A percentile compares a stretch with the other conserved stretches of the same genome.
Conservation (phyloP, 176 grass and related monocot species). For the Carex myosuroides region DNA sequence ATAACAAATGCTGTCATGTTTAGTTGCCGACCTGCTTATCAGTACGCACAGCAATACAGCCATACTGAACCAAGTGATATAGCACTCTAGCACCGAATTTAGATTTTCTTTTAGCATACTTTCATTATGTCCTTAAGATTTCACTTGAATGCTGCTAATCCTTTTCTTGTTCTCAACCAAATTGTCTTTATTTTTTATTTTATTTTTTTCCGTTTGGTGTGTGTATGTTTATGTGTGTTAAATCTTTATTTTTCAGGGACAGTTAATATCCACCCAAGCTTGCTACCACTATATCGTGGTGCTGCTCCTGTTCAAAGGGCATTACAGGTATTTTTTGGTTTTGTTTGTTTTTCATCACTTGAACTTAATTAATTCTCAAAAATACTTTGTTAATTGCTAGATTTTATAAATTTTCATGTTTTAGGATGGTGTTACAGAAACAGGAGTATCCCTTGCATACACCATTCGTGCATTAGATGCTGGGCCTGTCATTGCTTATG, state of each 20-base stretch:
- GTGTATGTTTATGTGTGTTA: not conserved
- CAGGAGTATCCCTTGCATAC: conserved; percentile 96
- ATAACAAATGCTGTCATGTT: not conserved
- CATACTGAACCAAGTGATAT: not conserved
- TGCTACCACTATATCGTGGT: conserved; percentile 84
- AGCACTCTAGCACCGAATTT: not conserved
- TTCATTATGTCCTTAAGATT: not conserved
- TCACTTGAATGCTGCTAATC: not conserved
- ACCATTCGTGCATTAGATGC: conserved; percentile 80
- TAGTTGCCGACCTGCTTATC: not conserved
- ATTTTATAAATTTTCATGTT: conserved; percentile 24
- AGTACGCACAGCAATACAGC: not conserved
- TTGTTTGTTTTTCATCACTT: not conserved
- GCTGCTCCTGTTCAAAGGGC: conserved; percentile 98
- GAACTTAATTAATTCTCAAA: conserved; percentile 3
- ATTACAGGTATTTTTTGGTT: conserved; percentile 50
- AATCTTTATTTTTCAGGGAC: conserved; percentile 46
- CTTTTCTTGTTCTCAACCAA: not conserved
- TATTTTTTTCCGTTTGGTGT: not conserved
- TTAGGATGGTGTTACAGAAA: conserved; percentile 89
- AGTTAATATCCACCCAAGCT: conserved; percentile 94
- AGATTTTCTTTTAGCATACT: not conserved
- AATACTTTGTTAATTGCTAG: not conserved
- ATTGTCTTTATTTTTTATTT: not conserved
- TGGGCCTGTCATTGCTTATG: conserved; percentile 73